Percentiles rank a stretch among this genome's conserved stretches.
Conservation (phyloP, 495 filamentous ascomycete genomes). For the Hypoxylon subgilvum region DNA sequence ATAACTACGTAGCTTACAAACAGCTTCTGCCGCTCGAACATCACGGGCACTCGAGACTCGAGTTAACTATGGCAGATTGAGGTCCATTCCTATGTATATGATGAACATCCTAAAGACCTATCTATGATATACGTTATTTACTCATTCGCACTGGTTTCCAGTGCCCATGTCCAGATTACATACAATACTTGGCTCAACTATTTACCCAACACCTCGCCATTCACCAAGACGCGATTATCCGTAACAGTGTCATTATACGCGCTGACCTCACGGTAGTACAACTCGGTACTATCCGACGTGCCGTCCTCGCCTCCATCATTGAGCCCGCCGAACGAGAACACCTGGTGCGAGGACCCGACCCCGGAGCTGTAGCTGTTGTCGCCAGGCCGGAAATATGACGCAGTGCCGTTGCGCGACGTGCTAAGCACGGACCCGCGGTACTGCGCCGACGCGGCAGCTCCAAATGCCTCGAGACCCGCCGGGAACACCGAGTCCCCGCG, state of each 20-base stretch:
- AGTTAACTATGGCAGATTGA: no score
- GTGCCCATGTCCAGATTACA: background rate
- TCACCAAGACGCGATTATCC: slow-evolving; percentile 16
- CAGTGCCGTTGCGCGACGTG: slow-evolving; percentile 63
- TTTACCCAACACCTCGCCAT: background rate
- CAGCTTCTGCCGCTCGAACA: no score
- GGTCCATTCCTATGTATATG: no score
- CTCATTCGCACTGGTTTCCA: no score
- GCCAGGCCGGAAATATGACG: slow-evolving; percentile 55
- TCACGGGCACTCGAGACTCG: no score
- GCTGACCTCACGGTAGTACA: slow-evolving; percentile 46
- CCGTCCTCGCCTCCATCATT: slow-evolving; percentile 18
- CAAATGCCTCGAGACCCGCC: slow-evolving; percentile 60
- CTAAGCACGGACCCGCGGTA: slow-evolving; percentile 51
- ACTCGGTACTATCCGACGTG: slow-evolving; percentile 24
- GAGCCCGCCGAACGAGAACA: slow-evolving; percentile 56
- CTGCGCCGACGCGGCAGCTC: slow-evolving; percentile 11
- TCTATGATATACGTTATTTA: no score
- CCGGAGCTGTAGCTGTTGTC: slow-evolving; percentile 54
- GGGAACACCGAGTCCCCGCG: slow-evolving; percentile 66
- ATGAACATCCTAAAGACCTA: no score
- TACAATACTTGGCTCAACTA: no score
- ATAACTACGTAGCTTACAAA: no score
- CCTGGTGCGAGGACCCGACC: slow-evolving; percentile 61
- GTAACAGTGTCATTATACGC: slow-evolving; percentile 38